Base-by-base conservation (phyloP, 169 alveolate genomes). In the Plasmodium coatneyi region DNA sequence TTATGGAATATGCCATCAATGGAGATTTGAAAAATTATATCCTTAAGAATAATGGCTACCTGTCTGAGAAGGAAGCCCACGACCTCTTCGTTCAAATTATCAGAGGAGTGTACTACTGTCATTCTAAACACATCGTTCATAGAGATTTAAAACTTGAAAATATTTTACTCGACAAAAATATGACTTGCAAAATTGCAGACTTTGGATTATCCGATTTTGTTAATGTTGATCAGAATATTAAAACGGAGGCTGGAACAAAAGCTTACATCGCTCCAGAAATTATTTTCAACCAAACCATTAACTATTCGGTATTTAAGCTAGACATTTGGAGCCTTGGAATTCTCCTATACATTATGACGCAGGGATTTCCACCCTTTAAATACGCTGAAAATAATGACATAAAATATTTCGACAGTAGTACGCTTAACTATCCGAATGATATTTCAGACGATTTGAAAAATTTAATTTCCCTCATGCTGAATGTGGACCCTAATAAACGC, bases 351-450 rank as follows among this genome's bases (percentile, higher is more conserved):
- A 89, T 89, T 95, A 96, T 98, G 89, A 96, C 98, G 16, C 98
- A 98, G 74, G 99, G 99, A 7, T 96, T 95, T 16, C 98, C 98
- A 10, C 98, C 98, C 5, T 97, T 97, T 95, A 83, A 92, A 32
- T 92, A 93, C 39, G 93, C 84, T 1, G 96, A 95, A 60, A 95
- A 93, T 71, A 95, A 93, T 71, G 97, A 95, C 32, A 90, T 96
- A 6, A 83, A 82, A 81, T 36, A 72, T 52, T 83, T 92, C 71
- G 92, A 83, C 36, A 74, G 83, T n/a, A 36, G 54, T 22, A 83
- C 92, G 19, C 66, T 80, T 7, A 72, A 83, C 28, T 81, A 80
- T 36, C 71, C 91, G 32, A 89, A 89, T 46, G 91, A 89, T 41
- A 71, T 89, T 43, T 89, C 94, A 0, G 94, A 89, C 30, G 94